Evolutionary conservation across 352 stramenopile species (phyloP).

Genomic region (Phytophthora citricola): DNA sequence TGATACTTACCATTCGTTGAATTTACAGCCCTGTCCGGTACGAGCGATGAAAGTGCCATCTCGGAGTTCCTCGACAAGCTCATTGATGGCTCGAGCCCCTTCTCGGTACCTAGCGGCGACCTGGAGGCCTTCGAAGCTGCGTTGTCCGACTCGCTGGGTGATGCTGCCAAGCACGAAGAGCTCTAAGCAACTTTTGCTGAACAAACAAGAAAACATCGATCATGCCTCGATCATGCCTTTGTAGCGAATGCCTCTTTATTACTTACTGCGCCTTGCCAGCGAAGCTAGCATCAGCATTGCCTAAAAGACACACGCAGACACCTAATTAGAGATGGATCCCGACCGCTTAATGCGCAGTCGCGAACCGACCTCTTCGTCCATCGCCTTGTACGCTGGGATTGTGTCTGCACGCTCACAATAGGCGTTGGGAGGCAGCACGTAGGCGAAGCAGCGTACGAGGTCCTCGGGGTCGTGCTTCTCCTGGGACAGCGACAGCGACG

Average conservation of each 20-base stretch:
- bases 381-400: constrained; percentile 72
- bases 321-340: constrained; percentile 56
- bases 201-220: constrained; percentile 10
- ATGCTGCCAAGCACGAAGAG: constrained; percentile 36
- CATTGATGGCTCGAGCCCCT: constrained; percentile 63
- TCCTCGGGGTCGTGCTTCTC: constrained; percentile 64
- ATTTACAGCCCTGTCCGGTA: constrained; percentile 41
- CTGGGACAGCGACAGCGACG: constrained; percentile 66
- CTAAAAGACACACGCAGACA: constrained; percentile 2
- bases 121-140: constrained; percentile 34
- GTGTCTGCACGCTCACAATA: constrained; percentile 87
- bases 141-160: constrained; percentile 14
- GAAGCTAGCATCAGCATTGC: constrained; percentile 2
- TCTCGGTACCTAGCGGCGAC: constrained; percentile 38
- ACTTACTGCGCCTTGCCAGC: constrained; percentile 11
- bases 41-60: constrained; percentile 44
- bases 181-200: constrained; percentile 14
- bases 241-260: constrained; percentile 29
- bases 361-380: constrained; percentile 78
- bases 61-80: constrained; percentile 69
- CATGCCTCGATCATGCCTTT: background rate
- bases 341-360: constrained; percentile 69
- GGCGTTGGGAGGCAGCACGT: constrained; percentile 71
- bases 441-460: constrained; percentile 78
- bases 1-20: constrained; percentile 7